Evolutionary conservation across 139 green algal genomes (phyloP).

Genomic region (Chlamydomonas sphaeroides): DNA sequence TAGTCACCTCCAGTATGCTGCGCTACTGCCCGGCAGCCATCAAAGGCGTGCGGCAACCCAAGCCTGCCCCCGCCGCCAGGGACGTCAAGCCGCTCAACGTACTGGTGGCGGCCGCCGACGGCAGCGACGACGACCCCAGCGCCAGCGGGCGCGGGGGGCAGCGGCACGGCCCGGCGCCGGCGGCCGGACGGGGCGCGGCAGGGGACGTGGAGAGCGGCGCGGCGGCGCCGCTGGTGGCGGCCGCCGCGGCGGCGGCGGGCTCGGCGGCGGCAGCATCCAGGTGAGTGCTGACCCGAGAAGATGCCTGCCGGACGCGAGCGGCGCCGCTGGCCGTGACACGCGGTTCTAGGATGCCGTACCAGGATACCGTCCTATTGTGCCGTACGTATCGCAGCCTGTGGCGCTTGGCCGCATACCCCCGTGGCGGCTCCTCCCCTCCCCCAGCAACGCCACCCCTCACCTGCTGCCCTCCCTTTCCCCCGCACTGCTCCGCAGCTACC

Average conservation of each 20-base stretch:
- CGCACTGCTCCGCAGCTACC: slow-evolving; percentile 39
- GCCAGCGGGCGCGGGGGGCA: background rate
- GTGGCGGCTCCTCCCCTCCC: no score
- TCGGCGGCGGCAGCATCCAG: no score
- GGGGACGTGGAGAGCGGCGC: background rate
- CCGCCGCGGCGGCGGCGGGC: background rate
- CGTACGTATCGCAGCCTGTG: no score
- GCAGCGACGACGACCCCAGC: background rate
- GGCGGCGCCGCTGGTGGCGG: background rate
- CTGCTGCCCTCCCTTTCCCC: background rate
- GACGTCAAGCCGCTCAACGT: slow-evolving; percentile 94
- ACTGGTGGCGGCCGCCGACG: slow-evolving; percentile 55
- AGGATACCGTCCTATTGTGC: no score
- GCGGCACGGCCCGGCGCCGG: background rate
- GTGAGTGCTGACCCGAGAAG: no score
- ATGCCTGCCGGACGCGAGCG: no score
- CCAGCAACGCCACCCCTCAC: background rate
- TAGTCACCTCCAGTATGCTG: no score
- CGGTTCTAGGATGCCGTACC: no score
- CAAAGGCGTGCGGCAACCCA: no score
- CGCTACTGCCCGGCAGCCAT: no score
- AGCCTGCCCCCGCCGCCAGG: slow-evolving; percentile 47
- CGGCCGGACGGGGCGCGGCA: background rate
- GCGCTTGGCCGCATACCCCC: no score
- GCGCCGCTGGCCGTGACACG: no score